Percentiles rank a stretch among this genome's conserved stretches.
Evolutionary conservation across 139 green algal species (phyloP).

Genomic region (Pleodorina starrii): DNA sequence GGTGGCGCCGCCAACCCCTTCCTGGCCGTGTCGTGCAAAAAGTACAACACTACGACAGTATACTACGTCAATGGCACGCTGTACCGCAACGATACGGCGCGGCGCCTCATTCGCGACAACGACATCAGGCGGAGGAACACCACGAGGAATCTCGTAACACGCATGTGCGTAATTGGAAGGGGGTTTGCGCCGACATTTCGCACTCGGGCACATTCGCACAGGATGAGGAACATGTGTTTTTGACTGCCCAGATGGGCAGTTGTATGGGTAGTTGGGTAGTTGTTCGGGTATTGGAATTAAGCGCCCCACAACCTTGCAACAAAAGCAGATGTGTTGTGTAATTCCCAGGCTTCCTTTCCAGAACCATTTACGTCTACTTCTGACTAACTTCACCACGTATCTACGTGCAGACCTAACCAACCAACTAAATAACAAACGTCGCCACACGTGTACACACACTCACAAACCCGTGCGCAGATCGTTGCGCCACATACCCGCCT

Average conservation of each 20-base stretch:
- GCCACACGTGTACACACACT: background rate
- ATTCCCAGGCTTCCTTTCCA: background rate
- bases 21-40: background rate
- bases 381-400: background rate
- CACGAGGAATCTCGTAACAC: background rate
- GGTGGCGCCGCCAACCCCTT: background rate
- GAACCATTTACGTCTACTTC: background rate
- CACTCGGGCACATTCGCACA: background rate
- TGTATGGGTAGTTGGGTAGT: background rate
- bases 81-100: conserved; percentile 25
- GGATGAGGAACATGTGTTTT: background rate
- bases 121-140: background rate
- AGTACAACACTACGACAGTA: background rate
- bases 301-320: background rate
- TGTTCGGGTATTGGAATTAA: too few relatives aligned
- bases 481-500: background rate
- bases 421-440: background rate
- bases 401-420: background rate
- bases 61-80: conserved; percentile 10
- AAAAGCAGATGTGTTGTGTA: too few relatives aligned
- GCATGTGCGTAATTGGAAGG: background rate
- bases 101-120: background rate
- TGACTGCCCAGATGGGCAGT: background rate
- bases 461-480: background rate
- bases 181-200: background rate